These are phyloP conservation scores for Fraxinus cuspidata DNA, from an alignment of 257 asterid species.

Conservation along the genomic window DNA sequence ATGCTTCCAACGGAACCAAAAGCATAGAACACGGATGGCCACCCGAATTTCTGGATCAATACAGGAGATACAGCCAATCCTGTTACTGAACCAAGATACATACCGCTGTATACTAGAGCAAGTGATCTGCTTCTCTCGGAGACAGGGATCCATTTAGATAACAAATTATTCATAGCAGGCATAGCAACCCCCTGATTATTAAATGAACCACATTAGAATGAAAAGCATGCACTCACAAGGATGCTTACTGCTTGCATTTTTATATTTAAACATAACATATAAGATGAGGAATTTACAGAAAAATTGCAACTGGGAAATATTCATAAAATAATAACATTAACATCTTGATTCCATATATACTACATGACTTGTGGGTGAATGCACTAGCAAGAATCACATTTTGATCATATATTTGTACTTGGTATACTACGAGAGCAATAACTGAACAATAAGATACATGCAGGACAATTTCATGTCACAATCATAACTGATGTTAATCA, in stretches of 20 bases:
- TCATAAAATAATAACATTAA: neutral
- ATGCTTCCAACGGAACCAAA: slow-evolving; percentile 91
- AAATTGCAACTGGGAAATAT: neutral
- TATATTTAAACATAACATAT: neutral
- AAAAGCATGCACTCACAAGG: neutral
- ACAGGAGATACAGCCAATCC: slow-evolving; percentile 89
- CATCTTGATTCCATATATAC: neutral
- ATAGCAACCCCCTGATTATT: slow-evolving; percentile 64
- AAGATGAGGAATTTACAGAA: neutral
- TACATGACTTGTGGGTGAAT: neutral
- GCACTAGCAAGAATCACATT: slow-evolving; percentile 1
- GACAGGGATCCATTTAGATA: slow-evolving; percentile 94
- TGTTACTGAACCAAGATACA: slow-evolving; percentile 97
- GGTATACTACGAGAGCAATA: neutral
- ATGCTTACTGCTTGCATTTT: neutral
- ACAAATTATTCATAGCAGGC: slow-evolving; percentile 96
- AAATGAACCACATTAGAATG: neutral
- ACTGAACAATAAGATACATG: neutral
- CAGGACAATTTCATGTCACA: slow-evolving; percentile 2
- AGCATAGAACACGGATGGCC: slow-evolving; percentile 94
- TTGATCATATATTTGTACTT: neutral
- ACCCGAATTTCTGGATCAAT: slow-evolving; percentile 81
- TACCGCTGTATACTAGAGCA: slow-evolving; percentile 94
- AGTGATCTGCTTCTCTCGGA: slow-evolving; percentile 99
- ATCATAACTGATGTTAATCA: slow-evolving; percentile 1